Conservation (phyloP, 345 rosid genomes). For the Citrus trifoliata region DNA sequence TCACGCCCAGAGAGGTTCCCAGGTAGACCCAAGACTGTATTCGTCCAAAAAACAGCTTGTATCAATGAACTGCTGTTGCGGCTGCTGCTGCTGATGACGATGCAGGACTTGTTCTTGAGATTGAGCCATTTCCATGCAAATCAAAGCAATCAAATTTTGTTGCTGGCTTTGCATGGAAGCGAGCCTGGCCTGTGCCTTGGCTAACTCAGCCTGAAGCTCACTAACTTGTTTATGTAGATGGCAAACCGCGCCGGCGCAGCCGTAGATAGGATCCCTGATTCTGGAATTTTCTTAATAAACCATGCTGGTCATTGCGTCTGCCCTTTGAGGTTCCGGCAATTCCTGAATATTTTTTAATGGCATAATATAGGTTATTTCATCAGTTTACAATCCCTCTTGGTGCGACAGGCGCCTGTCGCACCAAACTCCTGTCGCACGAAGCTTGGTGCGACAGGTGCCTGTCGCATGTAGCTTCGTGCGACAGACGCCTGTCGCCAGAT, state of each 20-base stretch:
- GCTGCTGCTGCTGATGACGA: slow-evolving; percentile 14
- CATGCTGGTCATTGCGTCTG: slow-evolving; percentile 84
- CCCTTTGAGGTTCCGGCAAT: slow-evolving; percentile 66
- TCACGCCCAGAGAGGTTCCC: slow-evolving; percentile 57
- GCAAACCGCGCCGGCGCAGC: slow-evolving; percentile 61
- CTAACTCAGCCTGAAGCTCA: slow-evolving; percentile 56
- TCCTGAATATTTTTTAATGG: slow-evolving; percentile 36
- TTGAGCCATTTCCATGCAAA: slow-evolving; percentile 50
- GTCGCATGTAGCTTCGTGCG: too few species aligned
- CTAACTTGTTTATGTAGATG: slow-evolving; percentile 53
- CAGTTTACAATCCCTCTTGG: too few species aligned
- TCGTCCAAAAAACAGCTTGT: slow-evolving; percentile 49
- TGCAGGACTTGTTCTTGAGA: slow-evolving; percentile 21
- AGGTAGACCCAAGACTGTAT: slow-evolving; percentile 27
- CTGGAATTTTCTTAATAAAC: slow-evolving; percentile 82
- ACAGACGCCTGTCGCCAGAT: too few species aligned
- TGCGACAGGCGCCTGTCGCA: too few species aligned
- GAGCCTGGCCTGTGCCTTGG: slow-evolving; percentile 52
- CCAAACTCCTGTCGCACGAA: too few species aligned
- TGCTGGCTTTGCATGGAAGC: slow-evolving; percentile 51
- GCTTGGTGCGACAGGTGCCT: too few species aligned
- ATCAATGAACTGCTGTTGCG: slow-evolving; percentile 21
- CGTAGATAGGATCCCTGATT: slow-evolving; percentile 75
- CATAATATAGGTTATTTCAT: too few species aligned
- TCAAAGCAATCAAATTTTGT: slow-evolving; percentile 37